A percentile compares a stretch with the other conserved stretches of the same genome.
These are phyloP conservation scores for Funneliformis geosporum DNA, from an alignment of 192 early-diverging fungal species.

Conservation along the genomic window DNA sequence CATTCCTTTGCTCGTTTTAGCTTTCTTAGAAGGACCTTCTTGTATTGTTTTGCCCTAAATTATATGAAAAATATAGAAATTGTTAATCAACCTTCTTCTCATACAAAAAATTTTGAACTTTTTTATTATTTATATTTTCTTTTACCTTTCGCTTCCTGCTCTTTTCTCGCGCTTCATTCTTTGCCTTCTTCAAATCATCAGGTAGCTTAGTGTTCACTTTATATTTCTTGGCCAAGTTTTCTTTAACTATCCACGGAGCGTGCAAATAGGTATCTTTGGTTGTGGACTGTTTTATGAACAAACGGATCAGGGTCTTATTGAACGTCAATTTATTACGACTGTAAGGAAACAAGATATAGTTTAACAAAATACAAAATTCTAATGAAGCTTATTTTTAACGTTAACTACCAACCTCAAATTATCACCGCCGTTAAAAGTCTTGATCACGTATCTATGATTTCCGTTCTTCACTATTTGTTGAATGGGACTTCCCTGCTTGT, in stretches of 20 bases:
- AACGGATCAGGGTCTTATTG: constrained; percentile 71
- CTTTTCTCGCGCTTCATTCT: constrained; percentile 42
- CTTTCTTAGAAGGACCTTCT: not conserved
- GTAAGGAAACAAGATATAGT: not conserved
- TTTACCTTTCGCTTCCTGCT: constrained; percentile 42
- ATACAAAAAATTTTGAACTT: not conserved
- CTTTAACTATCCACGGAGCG: constrained; percentile 74
- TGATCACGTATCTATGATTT: constrained; percentile 45
- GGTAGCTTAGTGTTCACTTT: constrained; percentile 47
- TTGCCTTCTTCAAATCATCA: constrained; percentile 43
- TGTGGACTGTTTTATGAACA: constrained; percentile 68
- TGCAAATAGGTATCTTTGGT: constrained; percentile 68
- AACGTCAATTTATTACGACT: constrained; percentile 65
- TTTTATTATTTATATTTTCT: not conserved
- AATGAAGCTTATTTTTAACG: not conserved
- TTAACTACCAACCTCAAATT: constrained; percentile 36
- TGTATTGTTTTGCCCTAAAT: not conserved
- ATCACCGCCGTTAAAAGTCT: constrained; percentile 39
- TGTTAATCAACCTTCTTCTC: not conserved
- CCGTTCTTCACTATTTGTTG: constrained; percentile 33
- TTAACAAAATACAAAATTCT: not conserved
- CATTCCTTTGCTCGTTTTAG: not conserved
- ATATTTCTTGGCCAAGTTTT: constrained; percentile 49
- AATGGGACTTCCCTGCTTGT: constrained; percentile 44
- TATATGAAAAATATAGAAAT: not conserved